Conservation (phyloP, 176 grass and related monocot genomes). For the Ampelocalamus luodianensis region DNA sequence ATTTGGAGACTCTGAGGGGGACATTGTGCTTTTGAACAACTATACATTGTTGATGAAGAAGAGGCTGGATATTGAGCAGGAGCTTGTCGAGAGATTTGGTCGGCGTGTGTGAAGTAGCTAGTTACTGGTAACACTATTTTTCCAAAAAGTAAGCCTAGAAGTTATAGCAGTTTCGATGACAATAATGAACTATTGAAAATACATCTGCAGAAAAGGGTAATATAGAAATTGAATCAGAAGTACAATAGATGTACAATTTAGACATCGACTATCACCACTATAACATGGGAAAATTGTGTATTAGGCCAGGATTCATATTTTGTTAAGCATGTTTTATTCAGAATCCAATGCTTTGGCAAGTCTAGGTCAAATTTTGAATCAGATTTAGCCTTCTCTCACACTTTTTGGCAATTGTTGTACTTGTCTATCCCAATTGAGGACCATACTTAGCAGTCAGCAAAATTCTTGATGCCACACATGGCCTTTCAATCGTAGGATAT, state of each 20-base stretch:
- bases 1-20: slow-evolving; percentile 28
- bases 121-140: not conserved
- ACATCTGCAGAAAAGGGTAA: not conserved
- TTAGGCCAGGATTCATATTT: not conserved
- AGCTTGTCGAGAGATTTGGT: slow-evolving; percentile 47
- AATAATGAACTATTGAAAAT: not conserved
- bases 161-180: not conserved
- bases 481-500: not conserved
- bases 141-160: not conserved
- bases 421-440: not conserved
- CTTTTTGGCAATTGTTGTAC: not conserved
- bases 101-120: not conserved
- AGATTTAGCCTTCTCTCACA: not conserved
- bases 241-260: not conserved
- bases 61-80: slow-evolving; percentile 61
- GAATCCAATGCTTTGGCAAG: not conserved
- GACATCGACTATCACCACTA: not conserved
- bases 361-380: not conserved
- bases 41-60: slow-evolving; percentile 53
- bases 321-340: not conserved
- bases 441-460: not conserved
- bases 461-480: not conserved
- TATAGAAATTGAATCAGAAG: not conserved
- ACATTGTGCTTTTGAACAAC: slow-evolving; percentile 45
- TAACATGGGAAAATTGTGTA: not conserved